phyloP scores from a whole-genome alignment of 2,329 filamentous ascomycete genomes.

The Verticillium klebahnii region DNA sequence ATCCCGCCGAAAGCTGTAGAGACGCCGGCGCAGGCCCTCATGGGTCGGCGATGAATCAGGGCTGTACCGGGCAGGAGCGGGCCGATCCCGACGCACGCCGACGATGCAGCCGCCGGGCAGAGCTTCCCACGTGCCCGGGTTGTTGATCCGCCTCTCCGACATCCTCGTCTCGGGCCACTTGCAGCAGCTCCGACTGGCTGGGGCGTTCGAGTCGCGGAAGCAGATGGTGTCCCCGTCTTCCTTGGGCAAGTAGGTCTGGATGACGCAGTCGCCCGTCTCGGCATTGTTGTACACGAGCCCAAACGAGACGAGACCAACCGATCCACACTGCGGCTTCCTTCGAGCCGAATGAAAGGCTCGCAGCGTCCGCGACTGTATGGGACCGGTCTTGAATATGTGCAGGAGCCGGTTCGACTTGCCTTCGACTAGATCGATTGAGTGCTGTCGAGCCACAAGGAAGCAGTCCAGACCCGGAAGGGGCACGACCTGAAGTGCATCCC shows the following conservation, averaged over 20 bases:
- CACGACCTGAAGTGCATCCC: constrained; percentile 53
- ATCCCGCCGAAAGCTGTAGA: constrained; percentile 10
- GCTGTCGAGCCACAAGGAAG: constrained; percentile 55
- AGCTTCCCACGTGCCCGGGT: constrained; percentile 62
- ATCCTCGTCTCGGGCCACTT: constrained; percentile 48
- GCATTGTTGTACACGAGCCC: constrained; percentile 58
- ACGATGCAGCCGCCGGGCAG: constrained; percentile 57
- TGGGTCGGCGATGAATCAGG: constrained; percentile 14
- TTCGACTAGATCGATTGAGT: constrained; percentile 54
- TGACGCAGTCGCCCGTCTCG: constrained; percentile 56
- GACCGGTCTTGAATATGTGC: constrained; percentile 57
- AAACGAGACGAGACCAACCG: constrained; percentile 55
- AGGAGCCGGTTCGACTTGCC: constrained; percentile 41
- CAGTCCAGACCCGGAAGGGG: constrained; percentile 52
- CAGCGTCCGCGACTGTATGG: constrained; percentile 55
- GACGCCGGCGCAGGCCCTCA: constrained; percentile 23
- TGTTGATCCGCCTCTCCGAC: constrained; percentile 47
- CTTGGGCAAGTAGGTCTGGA: constrained; percentile 58
- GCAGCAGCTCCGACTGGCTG: constrained; percentile 39
- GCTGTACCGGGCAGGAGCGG: constrained; percentile 15
- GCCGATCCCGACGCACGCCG: constrained; percentile 50
- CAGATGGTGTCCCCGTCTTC: constrained; percentile 52
- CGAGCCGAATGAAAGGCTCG: constrained; percentile 53
- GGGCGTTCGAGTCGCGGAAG: constrained; percentile 40
- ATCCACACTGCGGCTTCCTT: constrained; percentile 47